Base-by-base conservation (phyloP, 2,329 filamentous ascomycete species). In the Xylaria sp. region DNA sequence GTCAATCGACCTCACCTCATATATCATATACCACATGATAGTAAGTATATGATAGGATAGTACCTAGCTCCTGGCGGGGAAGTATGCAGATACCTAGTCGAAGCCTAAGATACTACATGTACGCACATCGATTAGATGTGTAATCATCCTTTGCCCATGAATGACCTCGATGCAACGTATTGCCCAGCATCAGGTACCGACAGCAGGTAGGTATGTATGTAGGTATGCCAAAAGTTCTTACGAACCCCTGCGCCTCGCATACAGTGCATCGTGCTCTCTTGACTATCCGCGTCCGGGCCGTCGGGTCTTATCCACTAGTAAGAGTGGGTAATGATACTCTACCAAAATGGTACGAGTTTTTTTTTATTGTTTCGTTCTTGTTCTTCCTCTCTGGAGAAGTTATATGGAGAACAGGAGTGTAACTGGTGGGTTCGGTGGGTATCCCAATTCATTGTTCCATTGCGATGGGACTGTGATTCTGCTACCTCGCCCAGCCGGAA, bases 121-220 rank as follows among this genome's bases (percentile, higher is more conserved):
- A n/a, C n/a, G n/a, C n/a, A n/a, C n/a, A n/a, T n/a, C n/a, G n/a
- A 34, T 34, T 34, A 13, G 29, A 13, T 13, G 16, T 13, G 29
- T 34, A n/a, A 34, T 34, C 29, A 34, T 34, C 29, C 29, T 34
- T 34, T 34, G 29, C 16, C 29, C 29, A 13, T 13, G 29, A 34
- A 34, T n/a, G n/a, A n/a, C n/a, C n/a, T n/a, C n/a, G n/a, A n/a
- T 62, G 59, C 54, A 57, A 60, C 60, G 48, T 54, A 56, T n/a
- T n/a, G n/a, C n/a, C n/a, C n/a, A n/a, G n/a, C n/a, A n/a, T n/a
- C n/a, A n/a, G n/a, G n/a, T n/a, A n/a, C n/a, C n/a, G n/a, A n/a
- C n/a, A n/a, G n/a, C n/a, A n/a, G n/a, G n/a, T n/a, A 26, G 5
- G 24, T 26, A 26, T 26, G 24, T 26, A 6, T 34, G 9, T 13